Base-by-base conservation (phyloP, 1,284 basidiomycete genomes). In the Fistulinella cinereoalba region DNA sequence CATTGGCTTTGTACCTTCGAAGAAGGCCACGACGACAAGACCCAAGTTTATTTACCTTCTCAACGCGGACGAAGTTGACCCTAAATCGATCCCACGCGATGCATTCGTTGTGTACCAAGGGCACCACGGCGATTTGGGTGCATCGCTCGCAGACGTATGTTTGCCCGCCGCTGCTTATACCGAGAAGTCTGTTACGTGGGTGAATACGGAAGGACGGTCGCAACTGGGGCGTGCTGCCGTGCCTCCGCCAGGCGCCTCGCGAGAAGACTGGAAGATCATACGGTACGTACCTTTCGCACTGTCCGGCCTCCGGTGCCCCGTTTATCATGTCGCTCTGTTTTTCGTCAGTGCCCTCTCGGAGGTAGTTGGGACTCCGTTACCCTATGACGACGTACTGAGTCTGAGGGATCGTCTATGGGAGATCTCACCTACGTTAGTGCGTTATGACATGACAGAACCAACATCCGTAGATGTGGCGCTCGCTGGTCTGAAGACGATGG, bases 81-180 rank as follows among this genome's bases (percentile, higher is more conserved):
- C 93, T 37, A 81, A 85, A 49, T 82, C 85, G n/a, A 97, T 99
- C 54, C 95, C 97, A 25, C 76, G 83, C 53, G 83, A 95, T 61
- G 94, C 96, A 1, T 99, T 99, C 63, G 96, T 99, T 37, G 96
- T 99, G 13, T 99, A 99, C 73, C 97, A 99, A 69, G 97, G 97
- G 37, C 96, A 98, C 71, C 96, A 99, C 66, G 97, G 97, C 66
- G 97, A 99, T 67, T 77, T 93, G 36, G 96, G 97, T 42, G 97
- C 97, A 3, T 92, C 95, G 63, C 86, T 95, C 43, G 97, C 97
- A 16, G 96, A 99, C 66, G 94, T 99, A 49, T 92, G 91, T 67
- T 73, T 99, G 34, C 97, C 97, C 36, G 93, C 83, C 22, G 81
- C 89, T 21, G 96, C 96, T 3, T 98, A 98, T 74, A 99, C 96